Percentiles rank a stretch among this genome's conserved stretches.
Conservation (phyloP, 768 basidiomycete species). For the Leccinellum albellum region DNA sequence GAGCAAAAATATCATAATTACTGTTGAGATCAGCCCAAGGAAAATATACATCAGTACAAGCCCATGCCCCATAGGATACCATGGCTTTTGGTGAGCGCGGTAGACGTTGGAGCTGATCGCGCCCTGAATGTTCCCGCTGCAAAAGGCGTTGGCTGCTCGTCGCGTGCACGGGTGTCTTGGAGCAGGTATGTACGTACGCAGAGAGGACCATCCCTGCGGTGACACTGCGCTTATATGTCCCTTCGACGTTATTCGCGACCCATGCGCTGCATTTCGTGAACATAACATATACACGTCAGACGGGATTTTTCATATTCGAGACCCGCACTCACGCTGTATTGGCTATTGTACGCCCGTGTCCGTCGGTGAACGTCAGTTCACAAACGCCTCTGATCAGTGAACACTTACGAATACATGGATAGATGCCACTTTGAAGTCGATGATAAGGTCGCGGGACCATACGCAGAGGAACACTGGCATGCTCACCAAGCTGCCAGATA, state of each 20-base stretch:
- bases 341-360: slow-evolving; percentile 34
- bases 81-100: slow-evolving; percentile 59
- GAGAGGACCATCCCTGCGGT: slow-evolving; percentile 67
- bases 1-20: slow-evolving; percentile 40
- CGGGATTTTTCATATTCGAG: not conserved
- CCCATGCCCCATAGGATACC: slow-evolving; percentile 60
- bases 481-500: slow-evolving; percentile 66
- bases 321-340: slow-evolving; percentile 48
- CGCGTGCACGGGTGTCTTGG: not conserved
- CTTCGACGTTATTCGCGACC: slow-evolving; percentile 71
- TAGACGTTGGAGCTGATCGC: slow-evolving; percentile 78
- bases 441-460: not conserved
- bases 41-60: slow-evolving; percentile 71
- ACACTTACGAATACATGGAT: slow-evolving; percentile 63
- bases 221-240: slow-evolving; percentile 72
- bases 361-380: not conserved
- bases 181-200: slow-evolving; percentile 39
- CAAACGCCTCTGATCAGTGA: not conserved
- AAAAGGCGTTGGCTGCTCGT: not conserved
- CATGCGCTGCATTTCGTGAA: slow-evolving; percentile 35
- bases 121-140: slow-evolving; percentile 68
- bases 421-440: slow-evolving; percentile 53
- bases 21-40: slow-evolving; percentile 54
- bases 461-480: not conserved
- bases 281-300: not conserved